phyloP scores from a whole-genome alignment of 495 filamentous ascomycete species.

The Hyaloscypha hepaticicola region DNA sequence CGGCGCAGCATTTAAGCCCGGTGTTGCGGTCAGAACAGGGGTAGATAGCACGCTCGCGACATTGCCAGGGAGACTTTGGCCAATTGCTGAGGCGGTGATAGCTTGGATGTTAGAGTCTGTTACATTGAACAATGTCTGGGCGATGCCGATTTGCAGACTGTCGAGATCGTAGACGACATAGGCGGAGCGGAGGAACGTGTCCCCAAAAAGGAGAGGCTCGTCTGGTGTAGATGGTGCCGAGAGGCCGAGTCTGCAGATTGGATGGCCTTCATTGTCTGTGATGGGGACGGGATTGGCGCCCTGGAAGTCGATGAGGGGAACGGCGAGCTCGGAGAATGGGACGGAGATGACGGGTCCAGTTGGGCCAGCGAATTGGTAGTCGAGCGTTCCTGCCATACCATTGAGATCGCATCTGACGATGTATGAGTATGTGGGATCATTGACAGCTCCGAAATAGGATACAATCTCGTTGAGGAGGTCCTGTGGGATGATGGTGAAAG shows the following conservation, averaged over 20 bases:
- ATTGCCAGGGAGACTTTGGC: constrained; percentile 43
- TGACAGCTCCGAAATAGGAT: constrained; percentile 52
- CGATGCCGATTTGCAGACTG: constrained; percentile 82
- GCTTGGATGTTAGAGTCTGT: constrained; percentile 62
- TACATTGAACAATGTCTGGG: constrained; percentile 79
- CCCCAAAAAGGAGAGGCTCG: constrained; percentile 68
- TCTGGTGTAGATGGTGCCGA: constrained; percentile 29
- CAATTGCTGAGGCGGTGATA: constrained; percentile 49
- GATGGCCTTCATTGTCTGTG: constrained; percentile 39
- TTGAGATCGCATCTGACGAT: constrained; percentile 47
- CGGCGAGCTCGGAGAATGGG: constrained; percentile 67
- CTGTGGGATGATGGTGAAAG: constrained; percentile 76
- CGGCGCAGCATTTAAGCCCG: not conserved
- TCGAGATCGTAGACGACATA: constrained; percentile 89
- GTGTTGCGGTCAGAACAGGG: constrained; percentile 1
- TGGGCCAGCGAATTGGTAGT: constrained; percentile 54
- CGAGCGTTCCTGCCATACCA: constrained; percentile 55
- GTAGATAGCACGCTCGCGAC: constrained; percentile 57
- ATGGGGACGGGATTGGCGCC: constrained; percentile 37
- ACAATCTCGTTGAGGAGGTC: constrained; percentile 56
- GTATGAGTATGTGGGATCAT: constrained; percentile 44
- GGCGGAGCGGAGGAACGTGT: constrained; percentile 86
- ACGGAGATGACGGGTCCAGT: constrained; percentile 64
- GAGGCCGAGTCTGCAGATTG: constrained; percentile 30
- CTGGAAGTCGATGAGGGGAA: constrained; percentile 47